Evolutionary conservation across 495 filamentous ascomycete species (phyloP).

Genomic region (Neurospora tetrasperma): DNA sequence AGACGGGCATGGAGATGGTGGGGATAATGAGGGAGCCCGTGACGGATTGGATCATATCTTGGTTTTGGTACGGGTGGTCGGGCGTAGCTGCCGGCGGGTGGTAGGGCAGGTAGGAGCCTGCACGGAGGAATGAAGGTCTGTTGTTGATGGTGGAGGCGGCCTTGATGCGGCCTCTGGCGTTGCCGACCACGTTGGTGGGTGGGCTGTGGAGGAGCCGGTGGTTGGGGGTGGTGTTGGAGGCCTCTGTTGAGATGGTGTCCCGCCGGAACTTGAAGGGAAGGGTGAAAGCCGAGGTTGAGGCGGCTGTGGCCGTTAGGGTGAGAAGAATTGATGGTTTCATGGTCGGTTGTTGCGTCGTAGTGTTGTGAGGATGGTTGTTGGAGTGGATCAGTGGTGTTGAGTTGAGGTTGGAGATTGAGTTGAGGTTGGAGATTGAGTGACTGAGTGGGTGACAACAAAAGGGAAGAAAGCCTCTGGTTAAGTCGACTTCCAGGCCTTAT

Average conservation of each 20-base stretch:
- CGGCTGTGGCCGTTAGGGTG: neutral
- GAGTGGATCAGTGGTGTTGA: neutral
- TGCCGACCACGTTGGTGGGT: neutral
- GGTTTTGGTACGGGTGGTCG: neutral
- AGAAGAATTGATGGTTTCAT: conserved; percentile 10
- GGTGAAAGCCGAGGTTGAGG: neutral
- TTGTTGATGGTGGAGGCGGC: neutral
- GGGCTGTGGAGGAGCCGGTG: conserved; percentile 5
- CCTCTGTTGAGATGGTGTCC: neutral
- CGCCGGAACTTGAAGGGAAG: neutral
- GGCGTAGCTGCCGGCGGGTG: neutral
- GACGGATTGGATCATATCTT: conserved; percentile 4
- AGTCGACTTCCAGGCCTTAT: neutral
- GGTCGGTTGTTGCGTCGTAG: neutral
- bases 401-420: no score
- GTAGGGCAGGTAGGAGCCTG: conserved; percentile 10
- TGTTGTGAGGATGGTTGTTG: neutral
- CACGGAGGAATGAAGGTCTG: conserved; percentile 7
- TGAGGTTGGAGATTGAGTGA: neutral
- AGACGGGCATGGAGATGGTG: conserved; percentile 6
- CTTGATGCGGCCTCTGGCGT: neutral
- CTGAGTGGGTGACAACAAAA: neutral
- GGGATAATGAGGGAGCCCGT: conserved; percentile 13
- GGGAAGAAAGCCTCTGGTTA: neutral
- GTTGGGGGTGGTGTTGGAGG: neutral